These are phyloP conservation scores for Nitzschia sp. DNA, from an alignment of 108 stramenopile species.

Conservation along the genomic window DNA sequence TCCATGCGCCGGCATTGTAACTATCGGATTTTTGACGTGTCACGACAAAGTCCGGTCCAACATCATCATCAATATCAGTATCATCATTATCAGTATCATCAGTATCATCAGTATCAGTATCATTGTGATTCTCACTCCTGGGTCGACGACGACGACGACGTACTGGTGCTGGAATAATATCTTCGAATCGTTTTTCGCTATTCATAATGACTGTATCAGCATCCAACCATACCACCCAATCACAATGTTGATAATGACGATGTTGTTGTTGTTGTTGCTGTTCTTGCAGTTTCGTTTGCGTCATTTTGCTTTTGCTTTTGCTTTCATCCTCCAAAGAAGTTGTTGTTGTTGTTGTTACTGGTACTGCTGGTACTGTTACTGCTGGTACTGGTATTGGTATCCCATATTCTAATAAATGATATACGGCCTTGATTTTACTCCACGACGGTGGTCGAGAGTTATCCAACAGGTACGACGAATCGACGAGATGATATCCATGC, in stretches of 20 bases:
- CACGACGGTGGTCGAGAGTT: constrained; percentile 32
- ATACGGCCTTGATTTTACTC: constrained; percentile 33
- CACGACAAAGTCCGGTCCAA: constrained; percentile 17
- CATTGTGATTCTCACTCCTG: no score
- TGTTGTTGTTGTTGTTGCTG: no score
- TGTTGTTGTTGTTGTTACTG: no score
- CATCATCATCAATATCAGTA: no score
- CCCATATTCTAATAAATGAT: constrained; percentile 19
- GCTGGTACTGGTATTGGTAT: no score
- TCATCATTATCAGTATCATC: no score
- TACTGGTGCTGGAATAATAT: constrained; percentile 20
- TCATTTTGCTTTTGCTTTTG: no score
- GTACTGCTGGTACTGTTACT: background rate
- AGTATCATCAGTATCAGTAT: no score
- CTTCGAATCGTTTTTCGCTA: constrained; percentile 34
- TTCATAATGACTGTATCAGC: constrained; percentile 57
- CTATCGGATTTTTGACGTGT: constrained; percentile 7
- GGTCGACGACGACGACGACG: no score
- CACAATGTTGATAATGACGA: no score
- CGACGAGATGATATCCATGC: constrained; percentile 23
- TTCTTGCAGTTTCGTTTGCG: no score
- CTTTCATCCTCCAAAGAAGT: no score
- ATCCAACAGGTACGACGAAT: constrained; percentile 17
- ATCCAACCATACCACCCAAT: constrained; percentile 41
- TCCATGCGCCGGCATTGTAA: constrained; percentile 31